Base-by-base conservation (phyloP, 2,329 filamentous ascomycete species). In the Huntiella omanensis region DNA sequence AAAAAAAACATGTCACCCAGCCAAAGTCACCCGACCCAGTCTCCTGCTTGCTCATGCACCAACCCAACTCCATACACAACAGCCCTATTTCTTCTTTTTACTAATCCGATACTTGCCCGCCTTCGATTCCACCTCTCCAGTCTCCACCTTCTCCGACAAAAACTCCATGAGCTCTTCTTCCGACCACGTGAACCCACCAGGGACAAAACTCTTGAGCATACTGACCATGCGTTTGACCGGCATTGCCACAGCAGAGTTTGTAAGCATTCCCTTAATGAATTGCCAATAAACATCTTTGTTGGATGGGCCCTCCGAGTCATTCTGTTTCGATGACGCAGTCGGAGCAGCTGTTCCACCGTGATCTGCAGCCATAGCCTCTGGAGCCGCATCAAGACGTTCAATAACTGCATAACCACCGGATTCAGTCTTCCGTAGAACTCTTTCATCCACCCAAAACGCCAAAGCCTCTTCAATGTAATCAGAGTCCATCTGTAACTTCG, bases 221-320 rank as follows among this genome's bases (percentile, higher is more conserved):
- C 87, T 93, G 6, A 77, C 71, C 53, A 98, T 92, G 58, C 86
- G 75, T 47, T 69, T 69, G 49, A 87, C 65, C 43, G 83, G 79
- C 83, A 95, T 91, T 22, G 80, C 63, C 13, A 71, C 75, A 13
- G 80, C 80, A 54, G 85, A 81, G 60, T 95, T 95, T 51, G 85
- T 95, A 61, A 98, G 65, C 91, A 98, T 96, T 44, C 84, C 85
- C 48, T 86, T 68, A 49, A 98, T 86, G 59, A 94, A 96, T 56
- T 87, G 81, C 75, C 83, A 85, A 61, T 95, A 94, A 35, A 94
- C 71, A 53, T 76, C 70, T 4, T 66, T 70, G 33, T 45, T 43
- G 37, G 15, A 10, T 12, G 17, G 17, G 5, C 11, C 39, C 34
- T 62, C 54, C 39, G 59, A 60, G 16, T 52, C 55, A 5, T 50